Percentiles rank a stretch among this genome's conserved stretches.
These are phyloP conservation scores for Puccinia horiana DNA, from an alignment of 1,284 basidiomycete genomes.

Conservation along the genomic window DNA sequence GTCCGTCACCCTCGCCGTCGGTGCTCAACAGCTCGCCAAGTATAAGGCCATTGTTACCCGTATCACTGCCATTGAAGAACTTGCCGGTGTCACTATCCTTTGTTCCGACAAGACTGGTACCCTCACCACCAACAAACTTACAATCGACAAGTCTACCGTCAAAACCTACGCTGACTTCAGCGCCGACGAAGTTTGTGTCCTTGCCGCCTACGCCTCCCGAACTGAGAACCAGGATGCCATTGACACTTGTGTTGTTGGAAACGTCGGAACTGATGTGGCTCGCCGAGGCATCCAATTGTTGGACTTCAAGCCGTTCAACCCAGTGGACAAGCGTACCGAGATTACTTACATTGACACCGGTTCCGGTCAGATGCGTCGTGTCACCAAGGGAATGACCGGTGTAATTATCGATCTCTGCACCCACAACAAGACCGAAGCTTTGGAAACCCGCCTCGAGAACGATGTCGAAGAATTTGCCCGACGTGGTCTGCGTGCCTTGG, in stretches of 20 bases:
- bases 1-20: conserved; percentile 93
- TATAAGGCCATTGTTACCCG: conserved; percentile 98
- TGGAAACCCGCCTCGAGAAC: conserved; percentile 86
- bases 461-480: conserved; percentile 93
- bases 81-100: conserved; percentile 93
- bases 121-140: conserved; percentile 97
- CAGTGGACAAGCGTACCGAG: conserved; percentile 97
- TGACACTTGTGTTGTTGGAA: conserved; percentile 74
- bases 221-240: conserved; percentile 99
- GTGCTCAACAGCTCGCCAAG: conserved; percentile 95
- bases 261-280: conserved; percentile 72
- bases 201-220: conserved; percentile 91
- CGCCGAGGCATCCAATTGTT: conserved; percentile 90
- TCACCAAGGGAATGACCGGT: conserved; percentile 99
- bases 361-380: conserved; percentile 90
- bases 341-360: conserved; percentile 94
- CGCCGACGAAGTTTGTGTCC: conserved; percentile 84
- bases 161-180: conserved; percentile 87
- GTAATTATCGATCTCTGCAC: conserved; percentile 71
- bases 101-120: conserved; percentile 98
- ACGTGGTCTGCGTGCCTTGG: conserved; percentile 96
- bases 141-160: conserved; percentile 89
- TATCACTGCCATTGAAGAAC: conserved; percentile 95
- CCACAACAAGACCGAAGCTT: conserved; percentile 89
- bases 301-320: conserved; percentile 99